Conservation (phyloP, 2,329 filamentous ascomycete species). For the Clonostachys rosea region DNA sequence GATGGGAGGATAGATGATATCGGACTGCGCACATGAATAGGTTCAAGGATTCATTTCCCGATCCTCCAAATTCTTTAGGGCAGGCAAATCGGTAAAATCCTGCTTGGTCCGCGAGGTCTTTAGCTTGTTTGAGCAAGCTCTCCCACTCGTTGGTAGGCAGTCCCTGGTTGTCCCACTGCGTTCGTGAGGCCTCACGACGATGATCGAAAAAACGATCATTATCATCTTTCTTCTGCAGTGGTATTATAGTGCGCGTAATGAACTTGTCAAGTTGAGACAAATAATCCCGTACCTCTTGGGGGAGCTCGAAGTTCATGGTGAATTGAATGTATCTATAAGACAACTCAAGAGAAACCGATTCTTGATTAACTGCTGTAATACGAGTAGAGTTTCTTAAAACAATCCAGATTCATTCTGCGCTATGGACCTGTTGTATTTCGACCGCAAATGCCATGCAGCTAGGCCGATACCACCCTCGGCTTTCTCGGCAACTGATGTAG, state of each 20-base stretch:
- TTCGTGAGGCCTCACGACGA: background rate
- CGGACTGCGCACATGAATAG: slow-evolving; percentile 9
- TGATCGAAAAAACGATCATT: background rate
- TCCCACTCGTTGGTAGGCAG: background rate
- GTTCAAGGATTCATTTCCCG: slow-evolving; percentile 1
- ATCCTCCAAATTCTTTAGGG: background rate
- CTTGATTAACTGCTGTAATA: too few species aligned
- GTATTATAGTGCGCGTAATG: background rate
- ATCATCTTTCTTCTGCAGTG: background rate
- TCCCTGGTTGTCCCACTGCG: background rate
- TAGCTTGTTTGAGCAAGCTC: background rate
- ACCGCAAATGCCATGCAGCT: too few species aligned
- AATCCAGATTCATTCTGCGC: too few species aligned
- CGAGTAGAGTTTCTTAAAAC: too few species aligned
- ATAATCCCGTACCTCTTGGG: background rate
- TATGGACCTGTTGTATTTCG: too few species aligned
- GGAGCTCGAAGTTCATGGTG: background rate
- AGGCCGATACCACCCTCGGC: too few species aligned
- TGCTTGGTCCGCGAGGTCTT: background rate
- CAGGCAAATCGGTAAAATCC: background rate
- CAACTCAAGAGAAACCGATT: too few species aligned
- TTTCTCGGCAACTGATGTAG: too few species aligned
- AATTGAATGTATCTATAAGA: background rate
- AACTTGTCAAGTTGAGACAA: background rate
- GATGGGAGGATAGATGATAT: slow-evolving; percentile 7